Base-by-base conservation (phyloP, 345 rosid species). In the Barbarea vulgaris region DNA sequence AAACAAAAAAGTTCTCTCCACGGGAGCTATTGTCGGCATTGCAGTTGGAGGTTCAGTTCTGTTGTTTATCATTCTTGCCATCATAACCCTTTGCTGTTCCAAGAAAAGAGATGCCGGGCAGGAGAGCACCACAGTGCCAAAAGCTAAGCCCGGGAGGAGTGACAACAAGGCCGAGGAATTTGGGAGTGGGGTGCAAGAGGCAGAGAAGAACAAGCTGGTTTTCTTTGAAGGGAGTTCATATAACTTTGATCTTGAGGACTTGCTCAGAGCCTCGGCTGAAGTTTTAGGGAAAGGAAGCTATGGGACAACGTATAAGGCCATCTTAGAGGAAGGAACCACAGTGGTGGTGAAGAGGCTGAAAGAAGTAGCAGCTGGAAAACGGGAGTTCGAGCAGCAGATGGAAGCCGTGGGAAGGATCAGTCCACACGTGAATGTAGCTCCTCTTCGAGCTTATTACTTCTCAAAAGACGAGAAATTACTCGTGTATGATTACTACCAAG, bases 351-450 rank as follows among this genome's bases (percentile, higher is more conserved):
- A 92, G 87, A 85, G 97, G 83, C 67, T 92, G 73, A 91, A 84
- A 78, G 97, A 95, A 71, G 84, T 87, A 56, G 85, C 83, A 62
- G 85, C 79, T 1, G 99, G 94, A 64, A 95, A 87, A 81, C 83
- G 85, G 69, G 99, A 95, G 73, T 95, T 95, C 42, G 99, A 95
- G 76, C 97, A 86, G 70, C 97, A 95, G 72, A 89, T 95, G 97
- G 97, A 92, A 75, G 79, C 34, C 22, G 88, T 89, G 28, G 97
- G 91, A 33, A 87, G 88, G 84, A 64, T 91, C 30, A 76, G 89
- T 66, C 93, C 80, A 64, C 97, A 95, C 54, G 85, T 65, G 48
- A 90, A 95, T 70, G 85, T 95, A 14, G 78, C 88, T 65, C 90
- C 99, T 52, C 94, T 90, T 61, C 97, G 97, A 22, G 99, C 97